Evolutionary conservation across 768 basidiomycete genomes (phyloP), one percentile per base, ranked within the genome.

Genomic region (Lentinula sp.): DNA sequence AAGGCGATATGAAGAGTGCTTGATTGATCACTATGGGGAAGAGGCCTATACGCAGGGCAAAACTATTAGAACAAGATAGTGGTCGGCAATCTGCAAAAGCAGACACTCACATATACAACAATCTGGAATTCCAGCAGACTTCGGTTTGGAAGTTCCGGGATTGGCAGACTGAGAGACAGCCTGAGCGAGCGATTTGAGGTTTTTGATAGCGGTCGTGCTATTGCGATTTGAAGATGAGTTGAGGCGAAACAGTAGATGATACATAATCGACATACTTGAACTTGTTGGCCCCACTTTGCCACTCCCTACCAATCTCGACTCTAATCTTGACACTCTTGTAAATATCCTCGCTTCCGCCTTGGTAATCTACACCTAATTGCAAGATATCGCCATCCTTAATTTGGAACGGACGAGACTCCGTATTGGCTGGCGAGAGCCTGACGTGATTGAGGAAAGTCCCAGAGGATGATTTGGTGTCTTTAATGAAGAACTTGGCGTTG

Each of bases 401-500:
- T 63, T 83, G 84, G 62, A 80, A 87, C 0, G 93, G 84, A 42
- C 85, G 76, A 4, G 87, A 89, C 70, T 96, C 95, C 6, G 84
- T 81, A 52, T 89, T 89, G 10, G 95, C 94, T 0, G 87, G 79
- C 40, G 87, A 87, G n/a, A 98, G 80, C 50, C 95, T 76, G 58
- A 95, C 85, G 70, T 98, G 95, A 72, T 99, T 99, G 63, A 98
- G 78, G 70, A 98, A 98, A 1, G 96, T 99, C 28, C 96, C 96
- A 0, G 88, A 89, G 53, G 86, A 89, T 45, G 86, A 88, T 72
- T 93, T 92, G 21, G 94, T 48, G 21, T 48, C 46, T 23, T 48
- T 48, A 0, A 48, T 48, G 21, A 48, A 48, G 21, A 48, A 48
- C 46, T 48, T 48, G 46, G 21, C 46, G 21, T 18, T 23, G 21